Percentiles rank a stretch among this genome's conserved stretches.
Evolutionary conservation across 768 basidiomycete genomes (phyloP).

Genomic region (Hypsizygus marmoreus): DNA sequence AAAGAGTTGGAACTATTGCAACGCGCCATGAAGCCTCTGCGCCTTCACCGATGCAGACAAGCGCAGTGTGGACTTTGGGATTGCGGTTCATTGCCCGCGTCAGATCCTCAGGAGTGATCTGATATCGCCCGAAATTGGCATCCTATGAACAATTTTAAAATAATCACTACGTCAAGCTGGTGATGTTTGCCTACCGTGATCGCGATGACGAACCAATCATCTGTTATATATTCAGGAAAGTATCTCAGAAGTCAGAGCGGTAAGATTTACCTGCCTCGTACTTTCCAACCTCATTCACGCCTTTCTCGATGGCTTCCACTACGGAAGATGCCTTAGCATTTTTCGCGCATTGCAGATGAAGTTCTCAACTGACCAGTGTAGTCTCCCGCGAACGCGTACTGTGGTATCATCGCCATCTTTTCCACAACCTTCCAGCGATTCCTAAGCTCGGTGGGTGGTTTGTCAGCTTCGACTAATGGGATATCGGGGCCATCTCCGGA

Average conservation of each 20-base stretch:
- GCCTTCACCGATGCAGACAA: constrained; percentile 71
- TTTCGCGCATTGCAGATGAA: background rate
- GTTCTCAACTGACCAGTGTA: constrained; percentile 50
- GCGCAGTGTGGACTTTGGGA: constrained; percentile 65
- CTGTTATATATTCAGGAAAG: constrained; percentile 26
- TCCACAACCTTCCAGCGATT: constrained; percentile 69
- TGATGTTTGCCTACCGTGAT: constrained; percentile 45
- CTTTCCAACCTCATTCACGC: constrained; percentile 59
- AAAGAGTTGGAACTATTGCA: background rate
- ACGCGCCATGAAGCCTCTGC: constrained; percentile 63
- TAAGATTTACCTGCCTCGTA: constrained; percentile 65
- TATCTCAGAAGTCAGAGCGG: constrained; percentile 8
- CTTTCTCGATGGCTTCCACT: constrained; percentile 69
- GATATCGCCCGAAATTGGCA: constrained; percentile 67
- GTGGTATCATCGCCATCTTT: constrained; percentile 69
- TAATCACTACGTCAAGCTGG: background rate
- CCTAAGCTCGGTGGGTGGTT: constrained; percentile 52
- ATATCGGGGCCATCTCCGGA: constrained; percentile 67
- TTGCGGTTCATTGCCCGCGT: constrained; percentile 57
- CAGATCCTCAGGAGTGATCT: constrained; percentile 60
- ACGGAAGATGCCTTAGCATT: constrained; percentile 7
- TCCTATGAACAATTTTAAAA: constrained; percentile 34
- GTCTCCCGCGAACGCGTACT: constrained; percentile 71
- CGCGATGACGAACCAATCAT: constrained; percentile 73
- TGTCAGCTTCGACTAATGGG: constrained; percentile 47